Conservation (phyloP, 306 rosid genomes). For the Prunus armeniaca region DNA sequence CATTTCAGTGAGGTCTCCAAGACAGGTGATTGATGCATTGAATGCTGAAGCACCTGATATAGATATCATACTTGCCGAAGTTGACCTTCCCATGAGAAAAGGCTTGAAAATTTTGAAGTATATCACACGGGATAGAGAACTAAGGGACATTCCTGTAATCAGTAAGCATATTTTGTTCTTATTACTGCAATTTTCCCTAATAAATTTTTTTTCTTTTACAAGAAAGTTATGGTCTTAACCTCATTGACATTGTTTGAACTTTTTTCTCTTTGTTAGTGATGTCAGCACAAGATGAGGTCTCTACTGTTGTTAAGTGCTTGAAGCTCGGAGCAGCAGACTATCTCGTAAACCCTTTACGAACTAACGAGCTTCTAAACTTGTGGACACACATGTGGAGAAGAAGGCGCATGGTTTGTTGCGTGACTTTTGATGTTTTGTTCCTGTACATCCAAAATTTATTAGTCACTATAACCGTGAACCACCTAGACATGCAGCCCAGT, state of each 20-base stretch:
- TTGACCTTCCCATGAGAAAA: slow-evolving; percentile 80
- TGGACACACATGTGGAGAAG: slow-evolving; percentile 99
- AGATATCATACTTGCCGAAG: slow-evolving; percentile 86
- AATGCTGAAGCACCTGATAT: slow-evolving; percentile 90
- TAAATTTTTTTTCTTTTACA: neutral
- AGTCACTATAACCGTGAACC: too few relatives aligned
- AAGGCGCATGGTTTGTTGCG: slow-evolving; percentile 82
- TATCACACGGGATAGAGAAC: slow-evolving; percentile 66
- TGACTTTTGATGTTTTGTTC: slow-evolving; percentile 17
- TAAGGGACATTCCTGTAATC: slow-evolving; percentile 85
- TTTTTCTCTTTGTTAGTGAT: slow-evolving; percentile 62
- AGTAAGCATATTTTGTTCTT: slow-evolving; percentile 47
- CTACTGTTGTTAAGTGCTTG: slow-evolving; percentile 94
- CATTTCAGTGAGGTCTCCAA: slow-evolving; percentile 69
- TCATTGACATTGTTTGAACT: slow-evolving; percentile 22
- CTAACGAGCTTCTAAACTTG: slow-evolving; percentile 92
- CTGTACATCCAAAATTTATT: too few relatives aligned
- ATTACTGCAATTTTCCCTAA: neutral
- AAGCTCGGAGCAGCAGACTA: slow-evolving; percentile 98
- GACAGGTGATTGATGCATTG: slow-evolving; percentile 93
- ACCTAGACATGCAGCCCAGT: neutral
- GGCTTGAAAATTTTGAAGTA: slow-evolving; percentile 92
- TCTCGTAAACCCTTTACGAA: slow-evolving; percentile 96
- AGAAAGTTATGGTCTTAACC: slow-evolving; percentile 20
- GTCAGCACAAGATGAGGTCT: slow-evolving; percentile 95